phyloP scores from a whole-genome alignment of 2,329 filamentous ascomycete species.

The Ascochyta rabiei region DNA sequence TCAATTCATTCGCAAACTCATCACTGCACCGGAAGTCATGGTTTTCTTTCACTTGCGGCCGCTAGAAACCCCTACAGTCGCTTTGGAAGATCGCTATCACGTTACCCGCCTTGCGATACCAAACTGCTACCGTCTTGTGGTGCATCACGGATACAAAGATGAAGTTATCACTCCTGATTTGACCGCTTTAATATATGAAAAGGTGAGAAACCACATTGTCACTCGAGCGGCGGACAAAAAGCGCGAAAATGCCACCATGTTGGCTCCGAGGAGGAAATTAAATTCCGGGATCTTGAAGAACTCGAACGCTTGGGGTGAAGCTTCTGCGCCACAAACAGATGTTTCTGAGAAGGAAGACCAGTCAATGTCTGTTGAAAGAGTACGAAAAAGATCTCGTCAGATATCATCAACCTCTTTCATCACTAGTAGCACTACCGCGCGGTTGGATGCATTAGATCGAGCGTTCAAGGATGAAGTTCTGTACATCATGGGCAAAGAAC shows the following conservation, averaged over 20 bases:
- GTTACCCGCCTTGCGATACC: slow-evolving; percentile 57
- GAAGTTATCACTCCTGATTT: slow-evolving; percentile 71
- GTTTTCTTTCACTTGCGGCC: slow-evolving; percentile 77
- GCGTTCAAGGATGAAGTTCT: slow-evolving; percentile 57
- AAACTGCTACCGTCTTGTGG: slow-evolving; percentile 70
- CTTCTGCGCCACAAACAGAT: slow-evolving; percentile 4
- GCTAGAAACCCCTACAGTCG: slow-evolving; percentile 59
- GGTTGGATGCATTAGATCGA: slow-evolving; percentile 47
- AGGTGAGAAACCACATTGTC: slow-evolving; percentile 57
- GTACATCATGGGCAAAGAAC: slow-evolving; percentile 63
- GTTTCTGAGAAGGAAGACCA: slow-evolving; percentile 13
- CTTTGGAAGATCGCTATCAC: slow-evolving; percentile 55
- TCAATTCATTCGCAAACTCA: slow-evolving; percentile 75
- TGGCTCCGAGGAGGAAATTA: background rate
- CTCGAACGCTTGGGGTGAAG: background rate
- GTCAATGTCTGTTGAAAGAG: background rate
- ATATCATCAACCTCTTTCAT: slow-evolving; percentile 16
- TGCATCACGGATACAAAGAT: slow-evolving; percentile 76
- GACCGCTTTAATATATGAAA: slow-evolving; percentile 59
- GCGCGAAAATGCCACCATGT: slow-evolving; percentile 4
- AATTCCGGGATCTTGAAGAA: slow-evolving; percentile 6
- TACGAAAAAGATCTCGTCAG: slow-evolving; percentile 4
- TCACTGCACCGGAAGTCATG: slow-evolving; percentile 69
- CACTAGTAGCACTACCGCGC: slow-evolving; percentile 27
- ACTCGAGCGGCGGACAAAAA: slow-evolving; percentile 35